These are phyloP conservation scores for Populus hybrid DNA, from an alignment of 441 rosid species.

Conservation along the genomic window DNA sequence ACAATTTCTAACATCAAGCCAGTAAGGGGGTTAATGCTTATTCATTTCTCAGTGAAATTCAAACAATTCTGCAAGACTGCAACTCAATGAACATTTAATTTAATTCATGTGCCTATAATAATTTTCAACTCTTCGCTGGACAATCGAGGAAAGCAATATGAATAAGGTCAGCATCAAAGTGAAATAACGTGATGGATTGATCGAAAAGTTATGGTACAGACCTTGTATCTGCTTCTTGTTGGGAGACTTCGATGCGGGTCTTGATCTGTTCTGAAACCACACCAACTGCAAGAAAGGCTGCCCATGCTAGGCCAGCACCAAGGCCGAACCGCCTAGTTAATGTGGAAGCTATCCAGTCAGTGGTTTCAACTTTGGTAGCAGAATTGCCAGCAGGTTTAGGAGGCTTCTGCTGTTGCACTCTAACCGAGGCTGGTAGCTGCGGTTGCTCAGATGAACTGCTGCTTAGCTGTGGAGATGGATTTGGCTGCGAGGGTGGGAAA, in stretches of 20 bases:
- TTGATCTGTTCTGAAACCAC: conserved; percentile 72
- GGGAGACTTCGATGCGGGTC: conserved; percentile 61
- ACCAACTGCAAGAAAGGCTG: conserved; percentile 61
- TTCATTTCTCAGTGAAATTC: neutral
- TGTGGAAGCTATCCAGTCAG: conserved; percentile 76
- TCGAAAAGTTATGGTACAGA: conserved; percentile 8
- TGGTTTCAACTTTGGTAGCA: conserved; percentile 44
- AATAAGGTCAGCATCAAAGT: too few relatives aligned
- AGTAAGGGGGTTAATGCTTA: neutral
- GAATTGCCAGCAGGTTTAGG: conserved; percentile 24
- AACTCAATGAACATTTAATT: neutral
- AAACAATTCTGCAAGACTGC: neutral
- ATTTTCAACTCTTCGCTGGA: neutral
- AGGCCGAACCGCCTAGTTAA: conserved; percentile 80
- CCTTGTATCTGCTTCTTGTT: conserved; percentile 69
- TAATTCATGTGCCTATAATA: neutral
- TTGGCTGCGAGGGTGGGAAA: conserved; percentile 22
- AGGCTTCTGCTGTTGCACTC: conserved; percentile 27
- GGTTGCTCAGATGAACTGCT: conserved; percentile 36
- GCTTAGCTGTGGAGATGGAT: conserved; percentile 31
- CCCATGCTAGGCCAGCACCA: conserved; percentile 81
- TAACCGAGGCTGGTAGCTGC: conserved; percentile 16
- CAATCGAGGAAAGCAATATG: neutral
- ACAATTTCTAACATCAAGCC: neutral
- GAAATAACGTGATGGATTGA: neutral